A percentile compares a stretch with the other conserved stretches of the same genome.
These are phyloP conservation scores for Naganishia sp. DNA, from an alignment of 1,284 basidiomycete species.

Conservation along the genomic window DNA sequence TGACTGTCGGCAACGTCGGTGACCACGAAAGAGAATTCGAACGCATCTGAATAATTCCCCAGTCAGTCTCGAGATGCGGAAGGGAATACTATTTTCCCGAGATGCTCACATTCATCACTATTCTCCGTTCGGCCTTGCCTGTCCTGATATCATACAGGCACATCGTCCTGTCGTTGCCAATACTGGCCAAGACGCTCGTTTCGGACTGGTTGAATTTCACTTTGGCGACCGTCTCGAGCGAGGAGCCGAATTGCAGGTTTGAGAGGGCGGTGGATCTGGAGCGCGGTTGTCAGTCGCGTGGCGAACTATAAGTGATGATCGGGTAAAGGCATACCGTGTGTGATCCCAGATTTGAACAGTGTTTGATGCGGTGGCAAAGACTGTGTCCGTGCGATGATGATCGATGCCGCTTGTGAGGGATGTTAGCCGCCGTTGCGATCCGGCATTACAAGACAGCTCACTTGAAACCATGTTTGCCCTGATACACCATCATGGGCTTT, in stretches of 20 bases:
- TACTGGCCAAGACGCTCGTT: conserved; percentile 85
- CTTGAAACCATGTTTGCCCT: conserved; percentile 86
- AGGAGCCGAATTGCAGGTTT: conserved; percentile 77
- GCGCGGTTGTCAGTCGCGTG: conserved; percentile 43
- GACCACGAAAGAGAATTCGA: conserved; percentile 92
- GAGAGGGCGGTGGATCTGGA: conserved; percentile 70
- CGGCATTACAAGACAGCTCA: conserved; percentile 47
- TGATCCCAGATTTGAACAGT: conserved; percentile 98
- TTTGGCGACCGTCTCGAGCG: conserved; percentile 80
- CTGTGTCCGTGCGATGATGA: conserved; percentile 80
- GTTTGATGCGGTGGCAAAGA: conserved; percentile 93
- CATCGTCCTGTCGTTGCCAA: conserved; percentile 92
- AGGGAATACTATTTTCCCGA: background rate
- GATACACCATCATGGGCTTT: conserved; percentile 70
- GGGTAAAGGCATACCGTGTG: conserved; percentile 64
- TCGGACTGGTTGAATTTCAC: conserved; percentile 94
- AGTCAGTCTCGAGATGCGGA: background rate
- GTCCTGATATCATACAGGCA: conserved; percentile 95
- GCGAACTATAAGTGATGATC: background rate
- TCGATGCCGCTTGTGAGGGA: conserved; percentile 78
- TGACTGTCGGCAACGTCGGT: conserved; percentile 86
- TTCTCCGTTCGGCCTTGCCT: conserved; percentile 85
- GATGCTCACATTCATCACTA: conserved; percentile 76
- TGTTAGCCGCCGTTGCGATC: conserved; percentile 29
- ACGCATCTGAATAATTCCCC: conserved; percentile 62